Conservation (phyloP, 2,329 filamentous ascomycete species). For the Sclerotinia sclerotiorum region DNA sequence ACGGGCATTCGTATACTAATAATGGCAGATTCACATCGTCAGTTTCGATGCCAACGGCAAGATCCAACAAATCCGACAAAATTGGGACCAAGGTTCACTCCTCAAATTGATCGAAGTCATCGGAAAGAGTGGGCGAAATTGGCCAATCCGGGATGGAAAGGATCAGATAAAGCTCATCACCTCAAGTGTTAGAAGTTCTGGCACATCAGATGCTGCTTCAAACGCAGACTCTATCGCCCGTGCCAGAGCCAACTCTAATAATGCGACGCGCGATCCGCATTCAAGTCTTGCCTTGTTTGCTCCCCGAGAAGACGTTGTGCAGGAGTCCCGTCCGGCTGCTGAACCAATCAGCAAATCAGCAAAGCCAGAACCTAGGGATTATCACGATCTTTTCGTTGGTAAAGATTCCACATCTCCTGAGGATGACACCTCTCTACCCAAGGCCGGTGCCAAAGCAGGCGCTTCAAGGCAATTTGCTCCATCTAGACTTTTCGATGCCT, state of each 20-base stretch:
- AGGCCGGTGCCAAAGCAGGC: constrained; percentile 52
- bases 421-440: constrained; percentile 31
- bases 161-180: constrained; percentile 80
- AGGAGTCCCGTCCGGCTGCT: constrained; percentile 49
- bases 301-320: constrained; percentile 62
- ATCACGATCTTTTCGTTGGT: constrained; percentile 68
- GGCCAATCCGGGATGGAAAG: constrained; percentile 86
- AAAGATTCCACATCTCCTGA: constrained; percentile 36
- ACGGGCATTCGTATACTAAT: constrained; percentile 26
- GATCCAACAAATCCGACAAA: constrained; percentile 83
- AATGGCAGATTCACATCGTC: constrained; percentile 76
- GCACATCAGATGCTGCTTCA: constrained; percentile 39
- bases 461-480: constrained; percentile 61
- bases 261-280: constrained; percentile 62
- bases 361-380: constrained; percentile 67
- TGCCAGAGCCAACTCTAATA: constrained; percentile 54
- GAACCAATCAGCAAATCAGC: constrained; percentile 64
- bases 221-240: constrained; percentile 44
- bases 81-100: constrained; percentile 93
- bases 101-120: constrained; percentile 94
- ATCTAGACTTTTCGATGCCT: constrained; percentile 63
- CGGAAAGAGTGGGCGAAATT: constrained; percentile 84
- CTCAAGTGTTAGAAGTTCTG: constrained; percentile 55
- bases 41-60: constrained; percentile 73
- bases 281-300: constrained; percentile 74